These are phyloP conservation scores for Fagopyrum tataricum DNA, from an alignment of 148 eudicot genomes.

Conservation along the genomic window DNA sequence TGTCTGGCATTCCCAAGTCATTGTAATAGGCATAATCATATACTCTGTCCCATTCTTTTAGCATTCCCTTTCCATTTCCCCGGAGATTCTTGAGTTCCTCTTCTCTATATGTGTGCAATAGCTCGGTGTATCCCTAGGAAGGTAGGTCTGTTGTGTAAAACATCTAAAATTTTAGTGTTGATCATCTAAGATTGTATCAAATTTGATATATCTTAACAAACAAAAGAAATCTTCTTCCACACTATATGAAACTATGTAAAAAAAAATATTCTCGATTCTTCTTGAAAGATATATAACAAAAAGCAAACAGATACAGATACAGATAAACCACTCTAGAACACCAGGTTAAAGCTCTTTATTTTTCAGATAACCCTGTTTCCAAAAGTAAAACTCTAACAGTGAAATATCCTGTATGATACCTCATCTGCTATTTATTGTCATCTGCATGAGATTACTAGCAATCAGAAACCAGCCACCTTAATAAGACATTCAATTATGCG, in stretches of 20 bases:
- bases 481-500: background rate
- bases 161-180: background rate
- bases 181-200: no score
- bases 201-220: background rate
- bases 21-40: slow-evolving; percentile 26
- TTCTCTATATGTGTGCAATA: slow-evolving; percentile 15
- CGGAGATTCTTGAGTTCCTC: slow-evolving; percentile 21
- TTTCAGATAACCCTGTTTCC: background rate
- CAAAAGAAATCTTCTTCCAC: background rate
- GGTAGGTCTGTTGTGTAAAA: slow-evolving; percentile 16
- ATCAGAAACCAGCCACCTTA: background rate
- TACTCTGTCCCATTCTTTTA: slow-evolving; percentile 23
- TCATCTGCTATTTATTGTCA: background rate
- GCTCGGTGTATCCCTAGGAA: slow-evolving; percentile 20
- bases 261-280: background rate
- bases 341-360: background rate
- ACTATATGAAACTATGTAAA: background rate
- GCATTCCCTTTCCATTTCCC: slow-evolving; percentile 23
- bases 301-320: background rate
- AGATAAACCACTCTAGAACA: background rate
- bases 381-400: background rate
- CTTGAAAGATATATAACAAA: background rate
- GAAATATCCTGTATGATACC: background rate
- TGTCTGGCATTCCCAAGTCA: slow-evolving; percentile 23
- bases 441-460: background rate